phyloP scores from a whole-genome alignment of 768 basidiomycete genomes.

The Suillus weaverae region DNA sequence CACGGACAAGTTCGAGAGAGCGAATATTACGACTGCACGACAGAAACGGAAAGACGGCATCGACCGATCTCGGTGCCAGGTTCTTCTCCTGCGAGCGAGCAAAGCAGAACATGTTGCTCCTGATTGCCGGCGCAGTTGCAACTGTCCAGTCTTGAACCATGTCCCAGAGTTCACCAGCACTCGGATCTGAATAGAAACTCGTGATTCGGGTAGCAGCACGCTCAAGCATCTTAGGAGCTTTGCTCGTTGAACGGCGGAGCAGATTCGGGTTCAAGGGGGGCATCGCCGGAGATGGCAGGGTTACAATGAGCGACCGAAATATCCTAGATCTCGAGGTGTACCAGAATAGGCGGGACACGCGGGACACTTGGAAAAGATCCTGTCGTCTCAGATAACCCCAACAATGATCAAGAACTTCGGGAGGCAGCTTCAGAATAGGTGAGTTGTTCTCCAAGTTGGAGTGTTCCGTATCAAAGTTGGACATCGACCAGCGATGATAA shows the following conservation, averaged over 20 bases:
- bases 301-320: background rate
- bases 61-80: background rate
- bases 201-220: background rate
- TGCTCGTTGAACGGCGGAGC: background rate
- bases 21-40: background rate
- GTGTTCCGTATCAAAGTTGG: background rate
- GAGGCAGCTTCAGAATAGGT: background rate
- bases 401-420: background rate
- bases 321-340: background rate
- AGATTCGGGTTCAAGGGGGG: background rate
- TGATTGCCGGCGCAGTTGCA: background rate
- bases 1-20: background rate
- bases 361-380: background rate
- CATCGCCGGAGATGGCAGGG: background rate
- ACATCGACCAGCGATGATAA: slow-evolving; percentile 2
- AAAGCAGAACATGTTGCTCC: background rate
- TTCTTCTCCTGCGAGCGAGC: background rate
- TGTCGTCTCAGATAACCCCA: background rate
- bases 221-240: background rate
- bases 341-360: slow-evolving; percentile 1
- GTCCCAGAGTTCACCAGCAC: background rate
- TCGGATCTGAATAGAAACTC: slow-evolving; percentile 3
- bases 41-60: background rate
- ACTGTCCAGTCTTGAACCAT: slow-evolving; percentile 1
- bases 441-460: background rate